phyloP scores from a whole-genome alignment of 2,329 filamentous ascomycete genomes.

The Alternaria triticimaculans region DNA sequence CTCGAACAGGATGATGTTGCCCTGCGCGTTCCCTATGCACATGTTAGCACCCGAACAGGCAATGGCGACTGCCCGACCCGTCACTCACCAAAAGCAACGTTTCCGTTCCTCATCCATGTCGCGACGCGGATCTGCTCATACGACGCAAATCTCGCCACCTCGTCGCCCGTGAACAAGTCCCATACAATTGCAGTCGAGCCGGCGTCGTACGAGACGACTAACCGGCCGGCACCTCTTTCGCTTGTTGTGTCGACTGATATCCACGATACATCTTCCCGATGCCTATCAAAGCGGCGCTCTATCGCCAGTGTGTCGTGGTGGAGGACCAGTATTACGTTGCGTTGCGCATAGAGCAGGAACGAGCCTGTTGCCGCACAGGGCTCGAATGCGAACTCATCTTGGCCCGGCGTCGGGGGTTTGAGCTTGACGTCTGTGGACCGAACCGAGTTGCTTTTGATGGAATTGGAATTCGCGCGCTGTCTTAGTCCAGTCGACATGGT shows the following conservation, averaged over 20 bases:
- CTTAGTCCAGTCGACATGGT: conserved; percentile 55
- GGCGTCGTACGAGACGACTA: conserved; percentile 92
- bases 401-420: conserved; percentile 53
- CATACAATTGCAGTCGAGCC: conserved; percentile 94
- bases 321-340: conserved; percentile 80
- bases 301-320: conserved; percentile 93
- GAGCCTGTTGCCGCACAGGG: conserved; percentile 90
- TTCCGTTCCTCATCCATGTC: conserved; percentile 95
- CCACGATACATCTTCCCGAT: conserved; percentile 81
- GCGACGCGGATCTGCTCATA: conserved; percentile 87
- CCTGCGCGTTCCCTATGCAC: conserved; percentile 80
- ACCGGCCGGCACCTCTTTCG: conserved; percentile 79
- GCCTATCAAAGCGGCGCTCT: conserved; percentile 82
- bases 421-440: conserved; percentile 43
- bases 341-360: conserved; percentile 87
- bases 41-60: conserved; percentile 17
- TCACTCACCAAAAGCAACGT: conserved; percentile 90
- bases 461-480: conserved; percentile 50
- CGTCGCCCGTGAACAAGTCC: conserved; percentile 91
- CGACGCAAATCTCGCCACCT: conserved; percentile 89
- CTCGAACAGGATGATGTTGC: conserved; percentile 93
- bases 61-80: neutral
- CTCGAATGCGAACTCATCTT: conserved; percentile 68
- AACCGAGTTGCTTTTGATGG: conserved; percentile 42
- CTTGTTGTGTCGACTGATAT: conserved; percentile 91